phyloP scores from a whole-genome alignment of 2,329 filamentous ascomycete species.

The Fusarium sp. region DNA sequence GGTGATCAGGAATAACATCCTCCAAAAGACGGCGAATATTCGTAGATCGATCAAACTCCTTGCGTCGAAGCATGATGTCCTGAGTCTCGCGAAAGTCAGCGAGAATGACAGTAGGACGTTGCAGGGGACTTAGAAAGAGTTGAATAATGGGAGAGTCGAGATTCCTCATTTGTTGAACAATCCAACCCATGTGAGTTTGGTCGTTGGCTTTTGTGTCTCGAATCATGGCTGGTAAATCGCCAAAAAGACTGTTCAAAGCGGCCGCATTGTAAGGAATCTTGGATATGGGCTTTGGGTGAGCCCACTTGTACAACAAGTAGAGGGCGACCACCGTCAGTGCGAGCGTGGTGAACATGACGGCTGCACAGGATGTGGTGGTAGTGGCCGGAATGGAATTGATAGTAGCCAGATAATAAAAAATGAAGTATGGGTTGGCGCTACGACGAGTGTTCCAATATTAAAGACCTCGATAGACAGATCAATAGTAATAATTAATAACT shows the following conservation, averaged over 20 bases:
- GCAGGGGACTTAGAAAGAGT: not conserved
- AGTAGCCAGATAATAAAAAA: not conserved
- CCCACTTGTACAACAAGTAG: not conserved
- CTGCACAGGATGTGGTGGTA: accelerated
- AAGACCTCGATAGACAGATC: not conserved
- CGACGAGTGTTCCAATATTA: accelerated
- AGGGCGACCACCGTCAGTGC: accelerated
- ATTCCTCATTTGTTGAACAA: not conserved
- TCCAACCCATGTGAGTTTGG: not conserved
- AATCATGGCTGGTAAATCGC: not conserved
- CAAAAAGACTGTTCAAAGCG: not conserved
- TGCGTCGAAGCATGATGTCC: not conserved
- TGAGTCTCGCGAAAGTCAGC: not conserved
- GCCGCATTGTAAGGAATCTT: not conserved
- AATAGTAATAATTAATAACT: not conserved
- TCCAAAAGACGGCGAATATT: not conserved
- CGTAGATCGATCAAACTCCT: not conserved
- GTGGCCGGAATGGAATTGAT: too few relatives aligned
- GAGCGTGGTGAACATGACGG: not conserved
- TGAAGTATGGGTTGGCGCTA: not conserved
- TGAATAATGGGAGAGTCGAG: not conserved
- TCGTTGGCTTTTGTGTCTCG: not conserved
- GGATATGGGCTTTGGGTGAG: not conserved
- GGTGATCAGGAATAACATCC: not conserved
- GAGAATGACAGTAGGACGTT: not conserved